Conservation (phyloP, 257 asterid genomes). For the Nicotiana obtusifolia region DNA sequence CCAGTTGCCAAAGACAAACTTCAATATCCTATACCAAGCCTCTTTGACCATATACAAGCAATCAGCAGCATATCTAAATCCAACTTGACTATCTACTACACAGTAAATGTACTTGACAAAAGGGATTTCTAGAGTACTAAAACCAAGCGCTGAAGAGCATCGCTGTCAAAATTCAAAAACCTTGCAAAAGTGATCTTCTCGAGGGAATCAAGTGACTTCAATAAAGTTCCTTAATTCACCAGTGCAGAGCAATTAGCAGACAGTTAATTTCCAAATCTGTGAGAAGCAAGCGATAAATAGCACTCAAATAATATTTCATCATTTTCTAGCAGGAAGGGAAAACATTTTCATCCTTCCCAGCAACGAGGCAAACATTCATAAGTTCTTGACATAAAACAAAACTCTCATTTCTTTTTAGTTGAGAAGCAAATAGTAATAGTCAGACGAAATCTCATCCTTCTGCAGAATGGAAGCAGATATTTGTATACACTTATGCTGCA, state of each 20-base stretch:
- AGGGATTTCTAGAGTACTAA: neutral
- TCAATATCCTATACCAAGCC: neutral
- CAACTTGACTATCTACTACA: neutral
- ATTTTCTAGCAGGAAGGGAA: neutral
- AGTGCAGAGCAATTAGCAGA: neutral
- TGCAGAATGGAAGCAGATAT: neutral
- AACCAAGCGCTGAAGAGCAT: neutral
- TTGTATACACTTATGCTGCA: neutral
- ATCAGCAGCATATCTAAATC: neutral
- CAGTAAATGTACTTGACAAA: neutral
- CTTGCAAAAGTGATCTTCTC: neutral
- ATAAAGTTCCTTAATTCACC: neutral
- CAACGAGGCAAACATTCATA: neutral
- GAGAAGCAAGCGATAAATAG: neutral
- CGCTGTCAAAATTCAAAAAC: neutral
- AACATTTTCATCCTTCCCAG: neutral
- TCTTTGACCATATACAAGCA: conserved; percentile 1
- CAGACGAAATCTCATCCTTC: neutral
- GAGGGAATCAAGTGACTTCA: neutral
- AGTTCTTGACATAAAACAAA: neutral
- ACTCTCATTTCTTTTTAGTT: neutral
- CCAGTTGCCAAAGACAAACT: neutral
- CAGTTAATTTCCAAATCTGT: neutral
- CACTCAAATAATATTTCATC: neutral
- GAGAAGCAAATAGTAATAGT: neutral